These are phyloP conservation scores for Xylariales sp. DNA, from an alignment of 2,329 filamentous ascomycete species.

Conservation along the genomic window DNA sequence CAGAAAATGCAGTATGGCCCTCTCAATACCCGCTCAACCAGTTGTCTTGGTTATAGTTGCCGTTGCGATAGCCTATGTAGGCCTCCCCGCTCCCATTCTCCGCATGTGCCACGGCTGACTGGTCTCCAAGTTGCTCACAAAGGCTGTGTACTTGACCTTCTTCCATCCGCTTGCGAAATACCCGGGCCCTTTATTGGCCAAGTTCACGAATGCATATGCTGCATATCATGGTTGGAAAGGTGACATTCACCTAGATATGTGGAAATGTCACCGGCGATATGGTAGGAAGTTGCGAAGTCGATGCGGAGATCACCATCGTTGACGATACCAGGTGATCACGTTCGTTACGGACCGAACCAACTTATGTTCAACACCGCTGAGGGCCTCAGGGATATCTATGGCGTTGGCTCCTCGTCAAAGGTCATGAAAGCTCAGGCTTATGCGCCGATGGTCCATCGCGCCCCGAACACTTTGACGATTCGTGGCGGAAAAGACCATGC, in stretches of 20 bases:
- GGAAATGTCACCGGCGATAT: conserved; percentile 47
- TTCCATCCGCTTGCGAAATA: conserved; percentile 10
- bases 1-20: too few species aligned
- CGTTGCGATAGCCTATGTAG: too few species aligned
- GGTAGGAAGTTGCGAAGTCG: background rate
- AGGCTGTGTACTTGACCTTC: conserved; percentile 6
- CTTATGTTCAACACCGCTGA: conserved; percentile 10
- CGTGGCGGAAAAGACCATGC: conserved; percentile 10
- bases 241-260: conserved; percentile 47
- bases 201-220: conserved; percentile 46
- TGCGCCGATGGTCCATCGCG: conserved; percentile 4
- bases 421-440: conserved; percentile 9
- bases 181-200: conserved; percentile 9
- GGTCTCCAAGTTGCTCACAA: too few species aligned
- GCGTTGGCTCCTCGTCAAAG: conserved; percentile 2
- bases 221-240: conserved; percentile 50
- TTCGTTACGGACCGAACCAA: conserved; percentile 11
- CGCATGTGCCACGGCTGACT: too few species aligned
- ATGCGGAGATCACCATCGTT: too few species aligned
- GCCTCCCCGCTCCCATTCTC: too few species aligned
- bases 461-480: conserved; percentile 9
- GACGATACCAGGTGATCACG: conserved; percentile 5
- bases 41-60: too few species aligned
- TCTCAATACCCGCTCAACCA: too few species aligned
- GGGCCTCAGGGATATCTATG: conserved; percentile 10